Evolutionary conservation across 208 protist species (phyloP), one percentile per base, ranked within the genome.

Genomic region (Crithidia brevicula): DNA sequence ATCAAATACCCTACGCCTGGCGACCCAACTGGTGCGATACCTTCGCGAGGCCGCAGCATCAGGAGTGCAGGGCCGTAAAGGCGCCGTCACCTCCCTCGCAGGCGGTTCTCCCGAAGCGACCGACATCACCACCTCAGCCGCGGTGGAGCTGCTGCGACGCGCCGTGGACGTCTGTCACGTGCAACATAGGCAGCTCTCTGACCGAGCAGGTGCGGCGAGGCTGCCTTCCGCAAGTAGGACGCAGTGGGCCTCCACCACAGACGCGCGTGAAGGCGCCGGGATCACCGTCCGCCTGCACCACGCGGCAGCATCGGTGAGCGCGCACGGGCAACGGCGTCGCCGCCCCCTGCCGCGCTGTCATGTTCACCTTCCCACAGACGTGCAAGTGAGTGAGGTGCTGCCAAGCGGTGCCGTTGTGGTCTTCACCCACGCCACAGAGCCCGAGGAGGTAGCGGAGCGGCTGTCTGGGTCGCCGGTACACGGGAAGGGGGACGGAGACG

Each of bases 381-480:
- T 89, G 18, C 88, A 94, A 62, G 74, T 88, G 25, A 79, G 72
- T 51, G 85, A 94, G 64, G 81, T 94, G 58, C 80, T 91, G 65
- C 75, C 76, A 9, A 81, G 51, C 54, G 88, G 85, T 11, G 77
- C 79, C 7, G 83, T 93, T 43, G 83, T 93, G 16, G 79, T 74
- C 25, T 81, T 93, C 62, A 91, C 85, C 40, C 54, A 73, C 30
- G 71, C 84, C 23, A 89, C 81, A 30, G 58, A 57, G 49, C 78
- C 77, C 23, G 61, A 64, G n/a, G 69, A 77, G 18, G 66, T 71
- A 3, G 63, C 28, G 3, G 25, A 46, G 9, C 53, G 46, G 18
- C 15, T 15, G 27, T 16, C 25, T 31, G 36, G 36, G 5, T 34
- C 15, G 11, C 42, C 8, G 22, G 33, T 9, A 36, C 31, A 2